Conservation (phyloP, 2,329 filamentous ascomycete genomes). For the Nigrospora sphaerica region DNA sequence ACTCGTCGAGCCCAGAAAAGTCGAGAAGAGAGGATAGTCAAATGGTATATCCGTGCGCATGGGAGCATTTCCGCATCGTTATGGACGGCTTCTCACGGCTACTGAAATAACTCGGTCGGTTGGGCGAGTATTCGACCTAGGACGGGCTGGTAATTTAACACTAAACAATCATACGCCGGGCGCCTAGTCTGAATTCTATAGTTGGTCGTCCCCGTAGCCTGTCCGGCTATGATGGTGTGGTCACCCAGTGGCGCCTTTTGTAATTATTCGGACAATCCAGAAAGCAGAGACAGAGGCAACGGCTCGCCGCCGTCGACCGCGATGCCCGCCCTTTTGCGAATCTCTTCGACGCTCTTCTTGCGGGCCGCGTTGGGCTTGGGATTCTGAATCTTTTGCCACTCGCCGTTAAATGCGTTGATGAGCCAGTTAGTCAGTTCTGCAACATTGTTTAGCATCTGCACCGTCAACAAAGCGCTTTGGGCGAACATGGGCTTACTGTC, state of each 20-base stretch:
- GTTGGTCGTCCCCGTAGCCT: too few relatives aligned
- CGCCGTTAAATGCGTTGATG: slow-evolving; percentile 94
- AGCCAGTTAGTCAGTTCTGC: slow-evolving; percentile 82
- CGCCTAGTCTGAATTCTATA: too few relatives aligned
- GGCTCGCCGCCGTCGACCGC: neutral
- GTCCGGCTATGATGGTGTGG: too few relatives aligned
- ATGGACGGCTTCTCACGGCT: too few relatives aligned
- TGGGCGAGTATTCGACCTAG: too few relatives aligned
- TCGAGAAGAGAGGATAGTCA: too few relatives aligned
- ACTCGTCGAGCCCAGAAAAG: too few relatives aligned
- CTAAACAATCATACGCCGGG: too few relatives aligned
- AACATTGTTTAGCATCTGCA: slow-evolving; percentile 21
- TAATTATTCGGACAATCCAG: neutral
- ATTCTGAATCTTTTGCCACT: slow-evolving; percentile 64
- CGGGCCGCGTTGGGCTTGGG: slow-evolving; percentile 34
- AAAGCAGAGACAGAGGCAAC: neutral
- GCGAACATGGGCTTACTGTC: slow-evolving; percentile 62
- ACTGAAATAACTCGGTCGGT: too few relatives aligned
- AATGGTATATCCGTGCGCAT: too few relatives aligned
- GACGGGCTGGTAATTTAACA: too few relatives aligned
- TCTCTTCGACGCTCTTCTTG: slow-evolving; percentile 9
- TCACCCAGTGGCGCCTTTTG: neutral
- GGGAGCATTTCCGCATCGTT: too few relatives aligned
- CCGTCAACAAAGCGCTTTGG: neutral
- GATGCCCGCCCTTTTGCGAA: slow-evolving; percentile 9